Evolutionary conservation across 1,284 basidiomycete species (phyloP), one percentile per base, ranked within the genome.

Genomic region (Heliocybe sulcata): DNA sequence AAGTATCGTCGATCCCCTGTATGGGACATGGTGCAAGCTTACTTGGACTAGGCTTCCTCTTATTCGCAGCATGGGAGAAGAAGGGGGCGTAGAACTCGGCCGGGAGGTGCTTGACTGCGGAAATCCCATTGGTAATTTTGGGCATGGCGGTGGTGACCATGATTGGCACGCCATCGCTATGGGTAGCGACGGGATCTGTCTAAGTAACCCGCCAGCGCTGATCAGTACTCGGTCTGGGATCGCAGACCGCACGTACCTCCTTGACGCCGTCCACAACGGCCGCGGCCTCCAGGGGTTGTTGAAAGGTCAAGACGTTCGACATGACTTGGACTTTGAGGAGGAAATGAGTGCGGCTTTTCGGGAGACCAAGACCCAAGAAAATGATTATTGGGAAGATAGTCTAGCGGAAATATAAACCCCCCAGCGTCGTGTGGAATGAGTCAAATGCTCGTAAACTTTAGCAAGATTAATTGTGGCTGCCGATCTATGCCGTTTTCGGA

Each of bases 11-110:
- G 6, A 31, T 6, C 29, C 12, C 12, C 12, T 4, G 29, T 31
- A 4, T 31, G 29, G 4, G 29, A 31, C 6, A 31, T 31, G 29
- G 6, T 12, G 4, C 12, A 12, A 31, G 29, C 29, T 31, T 58
- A 82, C 86, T 88, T 29, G 85, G 76, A 59, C 77, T 85, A 1
- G 82, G 81, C 64, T 77, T 77, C 51, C 77, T 73, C 59, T 72
- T 71, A 61, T 79, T 85, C 25, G 84, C 81, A n/a, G 65, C 60
- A 54, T 74, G 67, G 4, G 85, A 87, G 31, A 89, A 66, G 63
- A 85, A 88, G 2, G 65, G 55, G 0, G 64, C 52, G 64, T 88
- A 89, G 64, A 72, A 79, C 25, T 72, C 72, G 23, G 71, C 61
- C 14, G 83, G 77, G 4, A 84, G 72, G 54, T 59, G 64, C 54